Percentiles rank a stretch among this genome's conserved stretches.
Evolutionary conservation across 2,329 filamentous ascomycete genomes (phyloP).

Genomic region (Claviceps fusiformis): DNA sequence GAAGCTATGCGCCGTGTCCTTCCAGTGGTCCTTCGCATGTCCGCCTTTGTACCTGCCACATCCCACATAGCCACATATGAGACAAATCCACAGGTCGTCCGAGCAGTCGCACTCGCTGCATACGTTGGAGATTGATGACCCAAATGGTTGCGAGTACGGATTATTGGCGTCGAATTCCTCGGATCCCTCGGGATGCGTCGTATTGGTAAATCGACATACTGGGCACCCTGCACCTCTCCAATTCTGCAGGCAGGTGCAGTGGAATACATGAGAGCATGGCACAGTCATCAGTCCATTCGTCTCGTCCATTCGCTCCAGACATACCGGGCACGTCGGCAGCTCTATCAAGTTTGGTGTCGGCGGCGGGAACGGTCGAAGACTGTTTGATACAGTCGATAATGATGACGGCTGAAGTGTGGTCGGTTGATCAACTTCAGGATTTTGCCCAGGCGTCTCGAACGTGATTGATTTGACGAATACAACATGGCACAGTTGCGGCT

Average conservation of each 20-base stretch:
- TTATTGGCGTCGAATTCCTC: conserved; percentile 30
- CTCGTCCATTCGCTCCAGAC: conserved; percentile 95
- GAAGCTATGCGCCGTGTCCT: conserved; percentile 78
- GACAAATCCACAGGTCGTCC: conserved; percentile 84
- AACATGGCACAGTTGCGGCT: conserved; percentile 86
- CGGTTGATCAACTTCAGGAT: conserved; percentile 43
- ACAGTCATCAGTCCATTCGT: conserved; percentile 92
- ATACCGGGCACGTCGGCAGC: conserved; percentile 90
- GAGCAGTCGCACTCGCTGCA: conserved; percentile 71
- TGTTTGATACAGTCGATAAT: conserved; percentile 26
- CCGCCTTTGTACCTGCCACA: conserved; percentile 91
- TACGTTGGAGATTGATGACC: conserved; percentile 48
- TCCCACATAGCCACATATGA: conserved; percentile 84
- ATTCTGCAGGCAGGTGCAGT: conserved; percentile 89
- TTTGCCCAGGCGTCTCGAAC: conserved; percentile 51
- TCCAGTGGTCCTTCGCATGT: conserved; percentile 88
- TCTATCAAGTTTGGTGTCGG: conserved; percentile 76
- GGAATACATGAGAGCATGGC: conserved; percentile 93
- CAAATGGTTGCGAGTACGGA: conserved; percentile 42
- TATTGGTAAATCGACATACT: conserved; percentile 76
- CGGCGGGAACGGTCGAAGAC: conserved; percentile 45
- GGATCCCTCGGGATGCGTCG: conserved; percentile 16
- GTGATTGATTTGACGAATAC: conserved; percentile 89
- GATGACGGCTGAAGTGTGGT: conserved; percentile 29
- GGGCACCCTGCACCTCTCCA: conserved; percentile 93